Base-by-base conservation (phyloP, 352 stramenopile species). In the Phytophthora sp. region DNA sequence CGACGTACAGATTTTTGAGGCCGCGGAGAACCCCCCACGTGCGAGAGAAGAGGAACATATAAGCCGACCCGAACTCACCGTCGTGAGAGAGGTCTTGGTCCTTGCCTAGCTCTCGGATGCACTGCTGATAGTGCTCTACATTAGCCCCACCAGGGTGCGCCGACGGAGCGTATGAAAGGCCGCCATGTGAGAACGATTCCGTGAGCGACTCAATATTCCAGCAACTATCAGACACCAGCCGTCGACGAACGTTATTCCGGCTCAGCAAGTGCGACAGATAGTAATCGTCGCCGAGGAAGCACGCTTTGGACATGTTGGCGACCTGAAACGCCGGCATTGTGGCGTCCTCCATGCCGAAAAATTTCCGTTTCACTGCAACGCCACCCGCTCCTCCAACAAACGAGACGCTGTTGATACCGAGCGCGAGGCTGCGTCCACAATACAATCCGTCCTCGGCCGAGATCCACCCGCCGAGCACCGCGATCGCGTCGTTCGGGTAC, bases 41-140 rank as follows among this genome's bases (percentile, higher is more conserved):
- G 8, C 63, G 73, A 16, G 79, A 85, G 21, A 88, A 76, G 5
- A 77, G 4, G 16, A 74, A 67, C 79, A 85, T 85, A 27, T 62
- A 76, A 5, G 50, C 9, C 6, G 55, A 61, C 18, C 74, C 69
- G 56, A 85, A 88, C 63, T 85, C 79, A 7, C 72, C 76, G 20
- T 85, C 79, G 5, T 33, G 44, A 12, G 78, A 86, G 5, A 87
- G 69, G 27, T 83, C 76, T 27, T 83, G 66, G 12, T 85, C 71
- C 16, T 62, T 38, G 8, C 79, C 79, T 1, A 88, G 42, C 31
- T 85, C 74, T 0, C 69, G 68, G 31, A 88, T 88, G 44, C 79
- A 85, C 41, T 85, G 66, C 52, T 88, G 79, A 24, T 88, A 88
- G 57, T 88, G 73, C 59, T 84, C 76, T 20, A 88, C 79, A 31